Evolutionary conservation across 805 yeast species (phyloP).

Genomic region (Sugiyamaella boreocaroliniensis): DNA sequence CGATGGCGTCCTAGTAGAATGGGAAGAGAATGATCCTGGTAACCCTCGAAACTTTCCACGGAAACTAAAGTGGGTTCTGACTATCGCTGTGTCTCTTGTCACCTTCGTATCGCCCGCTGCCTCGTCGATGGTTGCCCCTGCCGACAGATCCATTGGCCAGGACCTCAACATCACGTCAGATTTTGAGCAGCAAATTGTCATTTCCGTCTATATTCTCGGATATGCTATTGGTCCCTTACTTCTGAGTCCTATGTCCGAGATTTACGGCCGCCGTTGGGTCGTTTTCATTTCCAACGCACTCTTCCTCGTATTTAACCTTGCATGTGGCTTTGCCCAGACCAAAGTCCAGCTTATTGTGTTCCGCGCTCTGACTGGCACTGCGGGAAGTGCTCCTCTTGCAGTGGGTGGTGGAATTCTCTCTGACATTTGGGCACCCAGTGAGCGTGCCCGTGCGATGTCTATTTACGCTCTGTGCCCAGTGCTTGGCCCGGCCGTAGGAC

Average conservation of each 20-base stretch:
- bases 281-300: constrained; percentile 45
- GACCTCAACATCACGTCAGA: constrained; percentile 39
- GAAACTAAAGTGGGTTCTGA: constrained; percentile 37
- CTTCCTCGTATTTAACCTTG: constrained; percentile 37
- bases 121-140: constrained; percentile 58
- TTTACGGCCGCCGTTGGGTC: constrained; percentile 54
- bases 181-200: constrained; percentile 45
- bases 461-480: constrained; percentile 54
- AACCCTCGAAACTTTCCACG: constrained; percentile 57
- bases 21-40: constrained; percentile 39
- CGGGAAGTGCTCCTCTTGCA: constrained; percentile 59
- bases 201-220: constrained; percentile 59
- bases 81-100: constrained; percentile 46
- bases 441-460: constrained; percentile 51
- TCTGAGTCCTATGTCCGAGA: constrained; percentile 61
- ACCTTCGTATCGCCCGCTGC: constrained; percentile 56
- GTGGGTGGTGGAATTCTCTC: constrained; percentile 64
- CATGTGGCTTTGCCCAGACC: constrained; percentile 56
- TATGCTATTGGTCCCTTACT: constrained; percentile 62
- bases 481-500: constrained; percentile 48
- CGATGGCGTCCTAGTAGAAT: constrained; percentile 10
- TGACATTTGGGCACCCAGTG: constrained; percentile 47
- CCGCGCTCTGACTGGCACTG: constrained; percentile 55
- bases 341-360: constrained; percentile 50
- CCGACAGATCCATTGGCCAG: constrained; percentile 41